These are phyloP conservation scores for Corinectria fuckeliana DNA, from an alignment of 2,329 filamentous ascomycete genomes.

Conservation along the genomic window DNA sequence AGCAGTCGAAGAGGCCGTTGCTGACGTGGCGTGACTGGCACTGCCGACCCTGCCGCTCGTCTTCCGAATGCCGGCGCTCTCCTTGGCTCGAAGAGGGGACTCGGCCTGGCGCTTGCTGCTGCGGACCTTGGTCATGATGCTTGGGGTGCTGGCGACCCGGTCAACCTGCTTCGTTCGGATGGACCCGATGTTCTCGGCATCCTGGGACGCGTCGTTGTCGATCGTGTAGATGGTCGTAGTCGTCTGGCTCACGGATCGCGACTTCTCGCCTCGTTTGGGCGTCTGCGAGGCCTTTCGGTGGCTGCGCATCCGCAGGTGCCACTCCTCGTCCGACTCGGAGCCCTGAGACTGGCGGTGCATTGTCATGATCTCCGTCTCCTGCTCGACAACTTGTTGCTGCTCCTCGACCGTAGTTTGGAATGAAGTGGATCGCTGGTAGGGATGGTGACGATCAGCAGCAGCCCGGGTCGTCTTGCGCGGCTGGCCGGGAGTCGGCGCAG, in stretches of 20 bases:
- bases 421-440: constrained; percentile 67
- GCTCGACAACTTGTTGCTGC: constrained; percentile 59
- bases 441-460: constrained; percentile 72
- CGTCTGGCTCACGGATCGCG: constrained; percentile 77
- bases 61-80: constrained; percentile 65
- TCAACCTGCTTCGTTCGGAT: constrained; percentile 66
- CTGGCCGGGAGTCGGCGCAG: constrained; percentile 93
- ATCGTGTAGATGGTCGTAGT: constrained; percentile 71
- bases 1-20: constrained; percentile 51
- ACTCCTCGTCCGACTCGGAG: constrained; percentile 82
- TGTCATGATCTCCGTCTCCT: constrained; percentile 66
- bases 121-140: constrained; percentile 69
- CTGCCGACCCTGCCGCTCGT: constrained; percentile 71
- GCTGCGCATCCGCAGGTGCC: constrained; percentile 75
- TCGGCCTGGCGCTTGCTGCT: constrained; percentile 62
- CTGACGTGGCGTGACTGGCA: constrained; percentile 53
- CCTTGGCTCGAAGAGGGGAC: constrained; percentile 57
- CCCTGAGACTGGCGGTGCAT: constrained; percentile 67
- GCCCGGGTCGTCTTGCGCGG: constrained; percentile 85
- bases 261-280: constrained; percentile 66
- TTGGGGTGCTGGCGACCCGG: constrained; percentile 59
- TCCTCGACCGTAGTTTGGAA: constrained; percentile 53
- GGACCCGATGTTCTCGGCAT: constrained; percentile 73
- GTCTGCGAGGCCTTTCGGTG: constrained; percentile 70
- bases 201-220: constrained; percentile 72